A percentile compares a stretch with the other conserved stretches of the same genome.
Conservation (phyloP, 2,329 filamentous ascomycete species). For the Alternaria solani region DNA sequence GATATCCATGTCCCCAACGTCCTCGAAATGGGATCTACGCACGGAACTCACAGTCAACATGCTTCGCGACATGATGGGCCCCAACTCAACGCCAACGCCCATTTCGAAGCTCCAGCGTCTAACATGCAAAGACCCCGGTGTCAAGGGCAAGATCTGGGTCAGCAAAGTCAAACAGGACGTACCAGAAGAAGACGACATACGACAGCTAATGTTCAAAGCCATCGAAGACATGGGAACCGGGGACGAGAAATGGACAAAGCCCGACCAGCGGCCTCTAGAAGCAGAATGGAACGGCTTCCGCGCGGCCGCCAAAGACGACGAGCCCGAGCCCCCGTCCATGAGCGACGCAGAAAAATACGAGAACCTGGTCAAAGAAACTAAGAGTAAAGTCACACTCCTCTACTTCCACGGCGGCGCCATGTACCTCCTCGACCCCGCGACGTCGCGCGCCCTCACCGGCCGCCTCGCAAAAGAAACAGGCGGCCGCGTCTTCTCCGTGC, state of each 20-base stretch:
- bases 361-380: conserved; percentile 72
- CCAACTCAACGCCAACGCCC: conserved; percentile 28
- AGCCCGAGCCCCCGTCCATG: conserved; percentile 61
- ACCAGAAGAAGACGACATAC: conserved; percentile 61
- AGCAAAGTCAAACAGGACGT: conserved; percentile 71
- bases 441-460: conserved; percentile 67
- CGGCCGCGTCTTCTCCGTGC: conserved; percentile 74
- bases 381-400: conserved; percentile 69
- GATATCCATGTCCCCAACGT: conserved; percentile 72
- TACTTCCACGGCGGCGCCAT: conserved; percentile 82
- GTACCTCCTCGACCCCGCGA: conserved; percentile 74
- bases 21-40: conserved; percentile 78
- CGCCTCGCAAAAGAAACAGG: conserved; percentile 71
- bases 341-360: conserved; percentile 71
- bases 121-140: conserved; percentile 68
- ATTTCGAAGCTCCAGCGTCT: conserved; percentile 63
- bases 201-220: conserved; percentile 65
- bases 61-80: conserved; percentile 62
- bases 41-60: conserved; percentile 77
- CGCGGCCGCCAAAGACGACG: conserved; percentile 59
- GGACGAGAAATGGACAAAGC: conserved; percentile 47
- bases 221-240: conserved; percentile 64
- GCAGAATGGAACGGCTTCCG: conserved; percentile 81
- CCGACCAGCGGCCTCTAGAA: conserved; percentile 66
- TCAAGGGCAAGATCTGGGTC: conserved; percentile 85